These are phyloP conservation scores for Blastomyces gilchristii DNA, from an alignment of 2,329 filamentous ascomycete genomes.

Conservation along the genomic window DNA sequence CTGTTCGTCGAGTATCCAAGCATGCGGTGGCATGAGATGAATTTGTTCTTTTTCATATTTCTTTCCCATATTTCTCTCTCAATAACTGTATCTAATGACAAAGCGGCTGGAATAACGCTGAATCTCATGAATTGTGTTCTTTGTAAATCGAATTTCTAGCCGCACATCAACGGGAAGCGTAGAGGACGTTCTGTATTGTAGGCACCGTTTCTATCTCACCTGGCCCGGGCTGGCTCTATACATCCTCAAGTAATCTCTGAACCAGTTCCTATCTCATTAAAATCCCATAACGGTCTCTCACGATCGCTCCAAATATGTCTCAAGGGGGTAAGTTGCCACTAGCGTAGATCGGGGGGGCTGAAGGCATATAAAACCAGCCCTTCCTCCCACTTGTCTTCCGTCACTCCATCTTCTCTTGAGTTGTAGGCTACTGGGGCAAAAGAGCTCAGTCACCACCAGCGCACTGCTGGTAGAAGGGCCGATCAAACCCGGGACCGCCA, in stretches of 20 bases:
- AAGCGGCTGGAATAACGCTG: background rate
- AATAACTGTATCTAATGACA: background rate
- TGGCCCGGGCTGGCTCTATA: background rate
- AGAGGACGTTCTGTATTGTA: background rate
- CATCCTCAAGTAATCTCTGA: background rate
- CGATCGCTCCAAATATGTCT: background rate
- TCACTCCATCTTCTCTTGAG: background rate
- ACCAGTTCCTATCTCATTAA: background rate
- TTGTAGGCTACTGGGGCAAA: too few relatives aligned
- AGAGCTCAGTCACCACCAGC: too few relatives aligned
- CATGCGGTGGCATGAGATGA: background rate
- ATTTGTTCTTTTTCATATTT: background rate
- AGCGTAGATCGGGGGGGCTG: background rate
- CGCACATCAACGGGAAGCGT: background rate
- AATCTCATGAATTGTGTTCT: background rate
- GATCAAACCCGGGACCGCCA: too few relatives aligned
- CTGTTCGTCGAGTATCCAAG: background rate
- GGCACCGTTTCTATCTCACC: background rate
- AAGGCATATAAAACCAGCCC: background rate
- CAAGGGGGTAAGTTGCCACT: background rate
- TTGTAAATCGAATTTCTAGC: background rate
- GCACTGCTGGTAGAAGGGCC: too few relatives aligned
- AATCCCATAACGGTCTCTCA: background rate
- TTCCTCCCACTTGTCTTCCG: background rate
- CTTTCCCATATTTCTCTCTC: background rate